Base-by-base conservation (phyloP, 306 rosid genomes). In the Chamaecrista fasciculata region DNA sequence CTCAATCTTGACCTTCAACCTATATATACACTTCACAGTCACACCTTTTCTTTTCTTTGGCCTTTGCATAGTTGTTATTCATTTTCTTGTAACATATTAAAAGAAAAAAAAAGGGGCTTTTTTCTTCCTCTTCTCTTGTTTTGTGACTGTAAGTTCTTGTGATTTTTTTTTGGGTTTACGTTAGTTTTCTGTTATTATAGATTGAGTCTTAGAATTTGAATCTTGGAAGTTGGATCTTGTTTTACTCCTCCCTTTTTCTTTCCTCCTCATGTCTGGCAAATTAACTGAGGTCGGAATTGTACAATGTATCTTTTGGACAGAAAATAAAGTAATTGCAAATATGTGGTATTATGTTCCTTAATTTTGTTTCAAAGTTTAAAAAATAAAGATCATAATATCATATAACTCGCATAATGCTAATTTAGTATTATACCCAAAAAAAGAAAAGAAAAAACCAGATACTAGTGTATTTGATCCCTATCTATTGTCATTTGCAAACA, bases 1-100 rank as follows among this genome's bases (percentile, higher is more conserved):
- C 95, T 10, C 76, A 31, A 7, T 82, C 95, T 76, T 94, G 85
- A 88, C 88, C 0, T 11, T 34, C 57, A 75, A 74, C 23, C 1
- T 62, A 66, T 43, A 62, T 34, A 64, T 71, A 34, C 57, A 20
- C 31, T 11, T 29, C 23, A 55, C 6, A 15, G n/a, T 8, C 31
- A 3, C 24, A 10, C 4, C 19, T 18, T 43, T 72, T 46, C 18
- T 25, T 12, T 2, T 16, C 12, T 2, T 7, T 3, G 18, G 2
- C 11, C 12, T 2, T 7, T 3, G 18, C 67, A 23, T 58, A 49
- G 24, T 60, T 79, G 75, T 59, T 72, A 71, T 33, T 28, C 65
- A 12, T 73, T 57, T 24, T 57, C 40, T 6, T n/a, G 26, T 12
- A 10, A 19, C n/a, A n/a, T 3, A 42, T 18, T 29, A 5, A 1